A percentile compares a stretch with the other conserved stretches of the same genome.
phyloP scores from a whole-genome alignment of 768 basidiomycete genomes.

The Cytidiella melzeri region DNA sequence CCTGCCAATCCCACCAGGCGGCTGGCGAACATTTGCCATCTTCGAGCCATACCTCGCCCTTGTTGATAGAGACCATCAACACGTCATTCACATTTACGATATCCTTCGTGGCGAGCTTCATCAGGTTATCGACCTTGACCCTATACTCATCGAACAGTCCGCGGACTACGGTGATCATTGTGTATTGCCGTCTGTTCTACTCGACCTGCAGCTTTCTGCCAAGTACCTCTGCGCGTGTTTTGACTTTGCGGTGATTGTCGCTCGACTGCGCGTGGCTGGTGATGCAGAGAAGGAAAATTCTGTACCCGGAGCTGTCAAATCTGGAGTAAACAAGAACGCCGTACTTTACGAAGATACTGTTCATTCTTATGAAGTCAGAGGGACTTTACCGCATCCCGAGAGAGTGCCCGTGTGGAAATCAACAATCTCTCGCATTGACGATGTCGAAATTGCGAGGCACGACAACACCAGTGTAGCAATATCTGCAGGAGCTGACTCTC shows the following conservation, averaged over 20 bases:
- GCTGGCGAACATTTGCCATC: conserved; percentile 11
- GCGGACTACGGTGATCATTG: too few species aligned
- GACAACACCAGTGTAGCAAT: neutral
- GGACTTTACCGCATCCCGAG: neutral
- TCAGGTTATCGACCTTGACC: conserved; percentile 7
- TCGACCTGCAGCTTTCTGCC: conserved; percentile 17
- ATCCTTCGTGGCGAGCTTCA: conserved; percentile 10
- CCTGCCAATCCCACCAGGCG: conserved; percentile 11
- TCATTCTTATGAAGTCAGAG: neutral
- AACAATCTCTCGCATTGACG: neutral
- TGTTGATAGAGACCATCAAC: conserved; percentile 6
- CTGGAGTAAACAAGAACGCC: neutral
- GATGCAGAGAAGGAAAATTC: too few species aligned
- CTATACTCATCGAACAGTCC: conserved; percentile 2
- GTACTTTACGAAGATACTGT: conserved; percentile 1
- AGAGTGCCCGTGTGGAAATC: neutral
- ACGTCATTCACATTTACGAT: conserved; percentile 13
- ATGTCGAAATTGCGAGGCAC: neutral
- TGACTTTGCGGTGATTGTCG: conserved; percentile 11
- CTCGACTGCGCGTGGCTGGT: too few species aligned
- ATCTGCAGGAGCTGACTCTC: conserved; percentile 8
- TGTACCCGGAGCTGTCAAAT: too few species aligned
- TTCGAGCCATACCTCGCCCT: conserved; percentile 13
- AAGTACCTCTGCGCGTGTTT: conserved; percentile 12
- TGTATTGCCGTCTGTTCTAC: conserved; percentile 9